Evolutionary conservation across 2,329 filamentous ascomycete genomes (phyloP), one percentile per base, ranked within the genome.

Genomic region (Fusarium armeniacum): DNA sequence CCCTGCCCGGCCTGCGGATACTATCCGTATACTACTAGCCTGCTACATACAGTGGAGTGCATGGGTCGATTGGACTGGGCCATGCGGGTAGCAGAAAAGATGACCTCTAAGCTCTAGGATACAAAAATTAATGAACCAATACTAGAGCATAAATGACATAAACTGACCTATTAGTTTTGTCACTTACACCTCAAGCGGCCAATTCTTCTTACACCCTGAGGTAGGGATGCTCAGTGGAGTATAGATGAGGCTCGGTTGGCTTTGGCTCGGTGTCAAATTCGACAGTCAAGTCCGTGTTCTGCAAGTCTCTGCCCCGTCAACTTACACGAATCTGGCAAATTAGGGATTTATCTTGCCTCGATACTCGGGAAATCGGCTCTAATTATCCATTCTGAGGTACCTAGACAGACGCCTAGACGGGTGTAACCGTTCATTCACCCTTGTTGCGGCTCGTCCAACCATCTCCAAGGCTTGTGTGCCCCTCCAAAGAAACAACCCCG

Each of bases 401-500:
- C 20, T 36, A 40, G 24, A 13, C 15, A 51, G 18, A 40, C 24
- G 24, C 49, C 33, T 51, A 58, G 52, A 56, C 41, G 59, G 52
- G 32, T 43, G 26, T 38, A 59, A 28, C 61, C 46, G 32, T 53
- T 16, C 9, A 59, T 33, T 28, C 16, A 69, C 20, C 65, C 66
- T 63, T 69, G 66, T 30, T 30, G 40, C 32, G 41, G 40, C 43
- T 60, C 7, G 44, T 51, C 43, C 43, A 43, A 51, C 30, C 47
- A 40, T 35, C 51, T 51, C 51, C 46, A 45, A 64, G 45, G 47
- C 55, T 65, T 35, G 43, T 32, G 46, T 71, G 52, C 65, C 65
- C 65, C 69, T 72, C 67, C 40, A 64, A 63, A 56, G 33, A 63
- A 56, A 24, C 36, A 38, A 62, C 67, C 64, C 63, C 61, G 36